Evolutionary conservation across 208 protist genomes (phyloP), one percentile per base, ranked within the genome.

Genomic region (Leishmania gerbilli): DNA sequence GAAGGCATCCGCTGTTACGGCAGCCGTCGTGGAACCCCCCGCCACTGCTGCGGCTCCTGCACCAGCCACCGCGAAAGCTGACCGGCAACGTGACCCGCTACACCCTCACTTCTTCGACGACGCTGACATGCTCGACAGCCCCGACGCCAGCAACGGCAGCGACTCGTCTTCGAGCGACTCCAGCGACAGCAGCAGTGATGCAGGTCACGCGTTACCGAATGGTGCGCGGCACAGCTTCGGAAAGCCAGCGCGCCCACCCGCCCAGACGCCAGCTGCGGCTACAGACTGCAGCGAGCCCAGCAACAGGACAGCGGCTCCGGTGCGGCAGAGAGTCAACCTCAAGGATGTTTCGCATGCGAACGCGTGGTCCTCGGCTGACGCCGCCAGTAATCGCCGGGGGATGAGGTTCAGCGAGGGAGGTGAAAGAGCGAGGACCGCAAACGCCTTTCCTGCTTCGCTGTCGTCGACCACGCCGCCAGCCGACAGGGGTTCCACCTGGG

Each of bases 311-410:
- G 79, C 64, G 11, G 64, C 79, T 3, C 76, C 71, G 1, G 37
- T 71, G 64, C 86, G 83, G 24, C 84, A 88, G 71, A 82, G 87
- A n/a, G 64, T 88, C 4, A 80, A 79, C 68, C 87, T 88, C 72
- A 85, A 83, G n/a, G 68, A 4, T 47, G 45, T 21, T 19, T 31
- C 72, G 47, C 51, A 27, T 24, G 15, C 45, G 31, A 51, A n/a
- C 42, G 40, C 24, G 7, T 34, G 40, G 24, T 34, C 68, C 40
- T n/a, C n/a, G 68, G 45, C 21, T 42, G 51, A 15, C 71, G 71
- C 31, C 47, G 27, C 15, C n/a, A 37, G 31, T 60, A 42, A 75
- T n/a, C 53, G 75, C 7, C 62, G 71, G 34, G 64, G 27, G 8
- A 68, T 79, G 1, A 81, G 51, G 51, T 71, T 82, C 15, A 79